Base-by-base conservation (phyloP, 352 stramenopile genomes). In the Phytopythium montanum region DNA sequence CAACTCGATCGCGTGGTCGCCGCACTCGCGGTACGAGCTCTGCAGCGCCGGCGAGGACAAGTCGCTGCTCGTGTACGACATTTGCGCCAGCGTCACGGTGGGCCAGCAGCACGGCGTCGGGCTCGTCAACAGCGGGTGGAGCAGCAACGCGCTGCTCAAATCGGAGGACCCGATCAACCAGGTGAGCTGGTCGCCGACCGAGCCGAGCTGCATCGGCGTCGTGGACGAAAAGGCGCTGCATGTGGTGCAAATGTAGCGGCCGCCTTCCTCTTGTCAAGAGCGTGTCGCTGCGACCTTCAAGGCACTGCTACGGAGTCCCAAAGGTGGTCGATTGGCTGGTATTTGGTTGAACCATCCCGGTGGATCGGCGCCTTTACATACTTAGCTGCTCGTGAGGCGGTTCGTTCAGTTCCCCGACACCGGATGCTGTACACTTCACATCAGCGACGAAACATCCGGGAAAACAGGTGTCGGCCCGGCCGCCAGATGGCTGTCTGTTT, bases 1-100 rank as follows among this genome's bases (percentile, higher is more conserved):
- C 6, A 99, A 99, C 79, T 96, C 95, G 16, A 91, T 98, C 36
- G 96, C 96, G 19, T 99, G 97, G 97, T 98, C 97, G 18, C 91
- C 92, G 2, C 97, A 97, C 70, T 88, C 83, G 4, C 70, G 81
- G 21, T 76, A 78, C 19, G 96, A 99, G 67, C 89, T 99, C 34
- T 99, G 96, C 75, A 99, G 95, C 44, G 92, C 87, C 9, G 95
- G 76, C 0, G 97, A 99, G 68, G 96, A 99, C 68, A 84, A 69
- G 21, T 91, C 98, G 55, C 95, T 96, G 14, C 85, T 99, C 25
- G 97, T 99, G 64, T 99, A 98, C 88, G 96, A 99, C 56, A 85
- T 88, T 44, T 83, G 73, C 10, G 56, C 72, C 1, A 54, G 69
- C 19, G 65, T 74, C 54, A 84, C 62, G 10, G 28, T 65, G 0